Evolutionary conservation across 192 early-diverging fungal genomes (phyloP).

Genomic region (Cetraspora pellucida): DNA sequence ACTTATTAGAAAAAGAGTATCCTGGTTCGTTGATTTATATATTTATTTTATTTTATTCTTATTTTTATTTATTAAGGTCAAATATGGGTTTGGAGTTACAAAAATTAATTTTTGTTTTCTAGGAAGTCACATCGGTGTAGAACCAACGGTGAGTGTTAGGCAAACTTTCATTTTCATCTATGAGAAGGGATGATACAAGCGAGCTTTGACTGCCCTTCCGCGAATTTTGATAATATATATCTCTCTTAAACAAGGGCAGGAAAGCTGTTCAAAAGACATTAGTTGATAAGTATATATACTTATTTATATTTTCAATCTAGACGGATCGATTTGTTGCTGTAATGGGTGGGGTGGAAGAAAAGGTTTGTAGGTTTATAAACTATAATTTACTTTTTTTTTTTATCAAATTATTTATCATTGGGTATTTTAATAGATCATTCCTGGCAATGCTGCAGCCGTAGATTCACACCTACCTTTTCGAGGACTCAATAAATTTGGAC

Average conservation of each 20-base stretch:
- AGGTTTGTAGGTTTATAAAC: neutral
- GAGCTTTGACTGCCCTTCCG: no score
- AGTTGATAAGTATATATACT: neutral
- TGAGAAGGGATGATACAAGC: no score
- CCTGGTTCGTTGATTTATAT: constrained; percentile 43
- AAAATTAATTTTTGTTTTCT: no score
- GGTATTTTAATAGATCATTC: constrained; percentile 65
- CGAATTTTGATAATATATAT: no score
- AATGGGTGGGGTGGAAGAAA: constrained; percentile 67
- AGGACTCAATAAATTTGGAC: constrained; percentile 79
- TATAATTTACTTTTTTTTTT: neutral
- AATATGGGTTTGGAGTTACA: no score
- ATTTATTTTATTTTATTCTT: no score
- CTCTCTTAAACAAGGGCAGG: no score
- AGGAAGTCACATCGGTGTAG: constrained; percentile 83
- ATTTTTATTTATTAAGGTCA: neutral
- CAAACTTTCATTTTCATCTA: neutral
- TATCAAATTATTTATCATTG: neutral
- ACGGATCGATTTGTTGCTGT: constrained; percentile 88
- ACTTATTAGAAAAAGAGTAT: constrained; percentile 76
- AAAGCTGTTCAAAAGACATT: no score
- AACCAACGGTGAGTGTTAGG: constrained; percentile 64
- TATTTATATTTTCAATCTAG: constrained; percentile 36
- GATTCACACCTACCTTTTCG: constrained; percentile 80
- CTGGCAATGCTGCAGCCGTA: constrained; percentile 86